Evolutionary conservation across 2,329 filamentous ascomycete genomes (phyloP).

Genomic region (Fusarium oxysporum): DNA sequence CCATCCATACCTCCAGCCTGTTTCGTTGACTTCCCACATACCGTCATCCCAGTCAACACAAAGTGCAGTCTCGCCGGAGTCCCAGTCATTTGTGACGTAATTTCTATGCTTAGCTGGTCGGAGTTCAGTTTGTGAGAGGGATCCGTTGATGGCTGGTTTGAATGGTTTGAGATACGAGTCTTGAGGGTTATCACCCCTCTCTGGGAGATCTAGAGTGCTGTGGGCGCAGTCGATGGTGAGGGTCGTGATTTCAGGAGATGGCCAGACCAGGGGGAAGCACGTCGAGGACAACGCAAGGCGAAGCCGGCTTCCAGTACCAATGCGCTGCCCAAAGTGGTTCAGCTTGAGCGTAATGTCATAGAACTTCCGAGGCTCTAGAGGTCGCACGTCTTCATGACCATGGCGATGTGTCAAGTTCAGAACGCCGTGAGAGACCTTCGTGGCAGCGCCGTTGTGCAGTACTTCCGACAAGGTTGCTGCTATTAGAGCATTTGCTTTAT

Average conservation of each 20-base stretch:
- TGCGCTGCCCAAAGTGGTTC: conserved; percentile 2
- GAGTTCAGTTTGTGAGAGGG: background rate
- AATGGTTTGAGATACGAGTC: background rate
- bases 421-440: background rate
- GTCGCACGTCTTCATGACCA: background rate
- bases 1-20: background rate
- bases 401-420: conserved; percentile 5
- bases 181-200: background rate
- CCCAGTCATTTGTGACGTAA: background rate
- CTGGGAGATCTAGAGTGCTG: background rate
- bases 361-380: background rate
- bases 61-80: background rate
- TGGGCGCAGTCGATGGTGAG: background rate
- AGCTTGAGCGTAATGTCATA: background rate
- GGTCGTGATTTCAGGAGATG: background rate
- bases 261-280: conserved; percentile 14
- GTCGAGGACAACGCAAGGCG: background rate
- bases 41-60: conserved; percentile 4
- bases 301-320: background rate
- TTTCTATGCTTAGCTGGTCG: background rate
- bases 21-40: background rate
- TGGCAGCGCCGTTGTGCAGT: background rate
- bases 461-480: conserved; percentile 9
- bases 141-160: background rate
- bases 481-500: background rate